A percentile compares a stretch with the other conserved stretches of the same genome.
Evolutionary conservation across 352 stramenopile species (phyloP).

Genomic region (Globisporangium orthogonon): DNA sequence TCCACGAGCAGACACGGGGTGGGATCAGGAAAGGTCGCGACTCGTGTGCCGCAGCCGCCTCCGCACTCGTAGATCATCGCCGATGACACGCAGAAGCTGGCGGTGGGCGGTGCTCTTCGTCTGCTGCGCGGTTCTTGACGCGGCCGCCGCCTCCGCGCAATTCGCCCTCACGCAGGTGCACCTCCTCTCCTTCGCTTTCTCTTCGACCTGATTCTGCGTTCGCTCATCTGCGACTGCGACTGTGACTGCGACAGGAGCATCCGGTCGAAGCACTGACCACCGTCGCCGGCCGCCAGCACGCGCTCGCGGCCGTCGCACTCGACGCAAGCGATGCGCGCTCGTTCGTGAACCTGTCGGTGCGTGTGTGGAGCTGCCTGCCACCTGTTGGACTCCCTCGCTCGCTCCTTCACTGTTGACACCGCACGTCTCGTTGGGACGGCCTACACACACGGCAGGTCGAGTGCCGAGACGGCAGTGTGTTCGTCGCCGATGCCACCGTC

Average conservation of each 20-base stretch:
- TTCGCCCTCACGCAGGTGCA: conserved; percentile 17
- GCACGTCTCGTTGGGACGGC: neutral
- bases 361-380: too few relatives aligned
- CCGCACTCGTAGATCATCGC: too few relatives aligned
- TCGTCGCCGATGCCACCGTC: conserved; percentile 7
- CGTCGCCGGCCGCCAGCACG: neutral
- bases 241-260: neutral
- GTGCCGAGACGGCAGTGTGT: conserved; percentile 18
- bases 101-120: too few relatives aligned
- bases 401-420: neutral
- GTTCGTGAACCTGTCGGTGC: conserved; percentile 4
- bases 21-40: too few relatives aligned
- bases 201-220: neutral
- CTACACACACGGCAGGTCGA: conserved; percentile 21
- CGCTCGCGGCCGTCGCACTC: neutral
- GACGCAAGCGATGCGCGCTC: neutral
- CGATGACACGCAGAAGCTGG: neutral
- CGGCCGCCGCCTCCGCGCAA: conserved; percentile 6
- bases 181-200: neutral
- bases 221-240: too few relatives aligned
- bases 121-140: neutral
- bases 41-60: too few relatives aligned
- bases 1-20: too few relatives aligned
- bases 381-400: too few relatives aligned
- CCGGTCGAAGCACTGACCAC: neutral